Evolutionary conservation across 192 early-diverging fungal species (phyloP).

Genomic region (Coemansia sp.): DNA sequence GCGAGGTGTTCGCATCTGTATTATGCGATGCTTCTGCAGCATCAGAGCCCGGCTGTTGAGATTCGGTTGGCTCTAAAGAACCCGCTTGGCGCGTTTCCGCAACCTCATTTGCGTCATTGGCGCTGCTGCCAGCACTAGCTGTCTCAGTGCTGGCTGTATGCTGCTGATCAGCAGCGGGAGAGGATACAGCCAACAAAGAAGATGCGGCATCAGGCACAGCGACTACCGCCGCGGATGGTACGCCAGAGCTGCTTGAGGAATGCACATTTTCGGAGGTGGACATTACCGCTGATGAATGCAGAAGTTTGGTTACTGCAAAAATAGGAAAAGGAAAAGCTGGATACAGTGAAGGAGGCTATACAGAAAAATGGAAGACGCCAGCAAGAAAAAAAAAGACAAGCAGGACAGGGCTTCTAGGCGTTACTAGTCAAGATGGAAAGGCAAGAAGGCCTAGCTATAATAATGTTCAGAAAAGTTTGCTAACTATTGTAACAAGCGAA

Average conservation of each 20-base stretch:
- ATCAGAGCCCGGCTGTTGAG: not conserved
- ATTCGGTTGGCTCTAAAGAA: not conserved
- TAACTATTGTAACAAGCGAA: not conserved
- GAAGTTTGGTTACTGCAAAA: not conserved
- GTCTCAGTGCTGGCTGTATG: not conserved
- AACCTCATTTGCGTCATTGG: not conserved
- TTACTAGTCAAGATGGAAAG: slow-evolving; percentile 4
- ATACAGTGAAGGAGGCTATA: not conserved
- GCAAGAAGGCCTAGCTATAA: not conserved
- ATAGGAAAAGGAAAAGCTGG: not conserved
- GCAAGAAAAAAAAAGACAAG: slow-evolving; percentile 8
- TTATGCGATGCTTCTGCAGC: not conserved
- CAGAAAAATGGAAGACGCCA: slow-evolving; percentile 1
- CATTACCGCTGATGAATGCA: slow-evolving; percentile 13
- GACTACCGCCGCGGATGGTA: slow-evolving; percentile 6
- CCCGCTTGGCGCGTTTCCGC: not conserved
- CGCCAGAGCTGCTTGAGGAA: slow-evolving; percentile 8
- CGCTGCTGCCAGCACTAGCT: not conserved
- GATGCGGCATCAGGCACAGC: not conserved
- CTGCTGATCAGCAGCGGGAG: not conserved
- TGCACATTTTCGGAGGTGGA: slow-evolving; percentile 16
- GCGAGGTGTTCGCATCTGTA: slow-evolving; percentile 1
- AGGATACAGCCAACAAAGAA: not conserved
- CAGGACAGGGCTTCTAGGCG: not conserved
- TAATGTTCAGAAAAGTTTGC: not conserved